Evolutionary conservation across 257 asterid species (phyloP).

Genomic region (Forsythia viridissima): DNA sequence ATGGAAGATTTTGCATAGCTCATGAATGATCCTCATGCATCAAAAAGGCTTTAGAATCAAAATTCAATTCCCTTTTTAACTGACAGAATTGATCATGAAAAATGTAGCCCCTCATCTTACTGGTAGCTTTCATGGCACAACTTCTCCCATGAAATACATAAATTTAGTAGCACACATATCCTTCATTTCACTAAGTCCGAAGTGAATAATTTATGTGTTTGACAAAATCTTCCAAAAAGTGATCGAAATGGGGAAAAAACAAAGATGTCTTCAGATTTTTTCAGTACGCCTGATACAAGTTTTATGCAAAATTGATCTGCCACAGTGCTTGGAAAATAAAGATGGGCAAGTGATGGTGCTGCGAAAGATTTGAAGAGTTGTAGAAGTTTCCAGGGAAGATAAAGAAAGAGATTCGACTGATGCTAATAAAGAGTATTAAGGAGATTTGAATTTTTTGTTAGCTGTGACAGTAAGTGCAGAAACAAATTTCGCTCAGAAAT

Average conservation of each 20-base stretch:
- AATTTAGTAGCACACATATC: neutral
- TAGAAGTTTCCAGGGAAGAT: neutral
- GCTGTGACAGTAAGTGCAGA: slow-evolving; percentile 1
- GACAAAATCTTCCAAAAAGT: neutral
- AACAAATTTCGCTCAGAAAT: neutral
- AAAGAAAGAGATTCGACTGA: neutral
- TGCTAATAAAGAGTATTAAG: neutral
- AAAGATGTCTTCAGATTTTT: neutral
- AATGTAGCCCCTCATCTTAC: neutral
- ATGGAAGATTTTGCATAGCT: neutral
- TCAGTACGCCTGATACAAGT: neutral
- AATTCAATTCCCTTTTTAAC: neutral
- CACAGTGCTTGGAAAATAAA: neutral
- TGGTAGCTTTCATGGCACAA: neutral
- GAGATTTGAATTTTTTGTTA: slow-evolving; percentile 1
- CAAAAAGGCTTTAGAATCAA: neutral
- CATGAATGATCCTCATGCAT: neutral
- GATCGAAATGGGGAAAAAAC: neutral
- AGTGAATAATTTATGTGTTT: neutral
- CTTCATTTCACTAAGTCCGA: neutral
- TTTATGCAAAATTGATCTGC: neutral
- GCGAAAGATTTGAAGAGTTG: neutral
- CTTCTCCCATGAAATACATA: neutral
- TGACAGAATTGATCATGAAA: neutral
- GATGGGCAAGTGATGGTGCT: neutral